Percentiles rank a stretch among this genome's conserved stretches.
Evolutionary conservation across 345 rosid genomes (phyloP).

Genomic region (Limnanthes douglasii): DNA sequence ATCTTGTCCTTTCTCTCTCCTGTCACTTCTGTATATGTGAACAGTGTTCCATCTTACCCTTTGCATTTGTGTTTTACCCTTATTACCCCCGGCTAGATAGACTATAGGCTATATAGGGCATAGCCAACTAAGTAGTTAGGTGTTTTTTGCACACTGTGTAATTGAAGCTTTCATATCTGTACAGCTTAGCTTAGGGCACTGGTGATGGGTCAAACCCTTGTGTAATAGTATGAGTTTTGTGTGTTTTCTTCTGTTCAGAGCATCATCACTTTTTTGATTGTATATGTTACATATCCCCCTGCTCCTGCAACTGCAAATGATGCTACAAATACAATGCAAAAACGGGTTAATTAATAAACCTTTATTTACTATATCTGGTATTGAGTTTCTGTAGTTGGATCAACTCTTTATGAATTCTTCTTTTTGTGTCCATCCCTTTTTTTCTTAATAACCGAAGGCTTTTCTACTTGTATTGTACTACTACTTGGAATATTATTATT

Average conservation of each 20-base stretch:
- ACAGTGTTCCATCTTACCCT: too few species aligned
- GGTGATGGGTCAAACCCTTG: constrained; percentile 7
- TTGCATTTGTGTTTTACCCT: too few species aligned
- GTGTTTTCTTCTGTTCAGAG: too few species aligned
- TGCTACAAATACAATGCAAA: too few species aligned
- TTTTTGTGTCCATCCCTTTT: constrained; percentile 6
- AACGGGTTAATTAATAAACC: constrained; percentile 5
- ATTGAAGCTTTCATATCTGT: constrained; percentile 1
- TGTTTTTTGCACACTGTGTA: not conserved
- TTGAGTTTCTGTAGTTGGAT: constrained; percentile 2
- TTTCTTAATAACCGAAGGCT: too few species aligned
- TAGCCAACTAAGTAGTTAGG: not conserved
- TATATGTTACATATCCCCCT: too few species aligned
- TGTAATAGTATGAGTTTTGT: too few species aligned
- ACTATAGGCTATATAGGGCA: not conserved
- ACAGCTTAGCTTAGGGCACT: not conserved
- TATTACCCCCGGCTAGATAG: constrained; percentile 1
- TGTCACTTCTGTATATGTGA: not conserved
- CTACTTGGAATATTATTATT: too few species aligned
- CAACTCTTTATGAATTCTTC: too few species aligned
- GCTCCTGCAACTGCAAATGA: constrained; percentile 7
- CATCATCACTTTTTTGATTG: too few species aligned
- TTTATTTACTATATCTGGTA: constrained; percentile 13
- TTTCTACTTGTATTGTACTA: too few species aligned
- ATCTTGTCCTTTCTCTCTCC: constrained; percentile 3